These are phyloP conservation scores for maize (Zea mays) DNA, from an alignment of 176 grass and related monocot genomes.

Conservation along the genomic window Zm-B73-REFERENCE-NAM-5.0 NC_050097.1:44379501-44380000, in stretches of 20 bases:
- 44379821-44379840: constrained; percentile 69
- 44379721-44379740: constrained; percentile 59
- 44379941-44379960: constrained; percentile 6
- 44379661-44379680: neutral
- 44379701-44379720: constrained; percentile 19
- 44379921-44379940: constrained; percentile 72
- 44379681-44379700: constrained; percentile 21
- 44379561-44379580: constrained; percentile 61
- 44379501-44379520: no score
- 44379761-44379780: constrained; percentile 70
- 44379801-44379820: constrained; percentile 50
- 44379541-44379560: no score
- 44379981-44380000: neutral
- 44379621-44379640: constrained; percentile 71
- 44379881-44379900: constrained; percentile 62
- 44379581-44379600: constrained; percentile 71
- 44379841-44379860: constrained; percentile 65
- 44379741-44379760: constrained; percentile 84
- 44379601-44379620: constrained; percentile 78
- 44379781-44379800: constrained; percentile 81
- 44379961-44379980: constrained; percentile 12
- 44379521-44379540: no score
- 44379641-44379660: neutral
- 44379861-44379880: constrained; percentile 80
- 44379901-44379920: constrained; percentile 74